phyloP scores from a whole-genome alignment of 2,329 filamentous ascomycete genomes.

The Tolypocladium ophioglossoides region DNA sequence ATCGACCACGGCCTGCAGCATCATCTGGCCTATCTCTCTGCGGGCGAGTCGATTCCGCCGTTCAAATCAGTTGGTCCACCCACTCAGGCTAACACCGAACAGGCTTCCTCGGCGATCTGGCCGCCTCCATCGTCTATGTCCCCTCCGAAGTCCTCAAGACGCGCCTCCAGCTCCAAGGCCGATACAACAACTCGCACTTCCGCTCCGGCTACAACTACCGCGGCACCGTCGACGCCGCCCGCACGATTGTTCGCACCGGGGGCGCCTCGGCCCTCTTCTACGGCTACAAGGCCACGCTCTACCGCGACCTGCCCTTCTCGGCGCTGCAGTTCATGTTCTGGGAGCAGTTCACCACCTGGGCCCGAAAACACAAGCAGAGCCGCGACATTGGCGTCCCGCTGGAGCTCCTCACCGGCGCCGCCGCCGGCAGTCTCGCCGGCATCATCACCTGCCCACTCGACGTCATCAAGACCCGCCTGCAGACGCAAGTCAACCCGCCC shows the following conservation, averaged over 20 bases:
- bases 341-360: constrained; percentile 81
- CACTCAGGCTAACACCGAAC: neutral
- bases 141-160: constrained; percentile 97
- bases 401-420: constrained; percentile 81
- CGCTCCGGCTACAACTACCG: constrained; percentile 93
- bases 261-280: constrained; percentile 82
- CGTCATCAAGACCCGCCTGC: constrained; percentile 92
- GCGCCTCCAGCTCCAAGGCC: constrained; percentile 87
- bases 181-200: constrained; percentile 91
- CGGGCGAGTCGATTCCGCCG: constrained; percentile 42
- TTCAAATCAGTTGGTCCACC: neutral
- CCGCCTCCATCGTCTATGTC: constrained; percentile 87
- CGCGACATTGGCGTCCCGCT: constrained; percentile 76
- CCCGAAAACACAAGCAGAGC: constrained; percentile 66
- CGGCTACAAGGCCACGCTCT: constrained; percentile 94
- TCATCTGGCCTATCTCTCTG: constrained; percentile 74
- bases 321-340: constrained; percentile 97
- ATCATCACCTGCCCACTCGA: constrained; percentile 93
- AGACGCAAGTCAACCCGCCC: constrained; percentile 65
- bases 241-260: constrained; percentile 75
- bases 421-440: constrained; percentile 84
- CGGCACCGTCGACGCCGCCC: constrained; percentile 70
- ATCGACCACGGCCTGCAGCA: constrained; percentile 75
- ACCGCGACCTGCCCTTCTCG: constrained; percentile 89
- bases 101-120: constrained; percentile 91